These are phyloP conservation scores for Aquanectria penicillioides DNA, from an alignment of 2,329 filamentous ascomycete genomes.

Conservation along the genomic window DNA sequence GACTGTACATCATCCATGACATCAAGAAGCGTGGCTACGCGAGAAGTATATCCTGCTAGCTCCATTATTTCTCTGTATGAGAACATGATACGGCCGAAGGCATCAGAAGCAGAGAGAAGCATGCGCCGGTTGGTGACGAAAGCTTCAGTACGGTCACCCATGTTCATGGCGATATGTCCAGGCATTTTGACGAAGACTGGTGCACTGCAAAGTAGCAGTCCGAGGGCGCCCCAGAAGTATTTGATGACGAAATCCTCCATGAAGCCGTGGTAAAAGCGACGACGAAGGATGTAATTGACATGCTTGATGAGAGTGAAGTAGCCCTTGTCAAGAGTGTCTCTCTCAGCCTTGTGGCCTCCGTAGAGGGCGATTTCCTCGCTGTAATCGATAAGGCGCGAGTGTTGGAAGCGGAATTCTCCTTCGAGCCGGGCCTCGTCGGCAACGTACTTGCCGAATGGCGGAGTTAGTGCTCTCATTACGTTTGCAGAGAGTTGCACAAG, in stretches of 20 bases:
- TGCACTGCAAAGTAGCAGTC: slow-evolving; percentile 89
- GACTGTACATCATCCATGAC: slow-evolving; percentile 94
- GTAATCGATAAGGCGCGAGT: slow-evolving; percentile 94
- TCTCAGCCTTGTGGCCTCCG: slow-evolving; percentile 90
- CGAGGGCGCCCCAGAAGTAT: slow-evolving; percentile 97
- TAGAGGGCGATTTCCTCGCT: slow-evolving; percentile 95
- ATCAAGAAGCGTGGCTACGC: slow-evolving; percentile 87
- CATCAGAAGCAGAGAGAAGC: slow-evolving; percentile 92
- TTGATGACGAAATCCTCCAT: slow-evolving; percentile 99
- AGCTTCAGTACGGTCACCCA: slow-evolving; percentile 77
- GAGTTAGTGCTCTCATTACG: slow-evolving; percentile 92
- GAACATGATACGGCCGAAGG: slow-evolving; percentile 96
- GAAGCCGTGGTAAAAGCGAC: slow-evolving; percentile 95
- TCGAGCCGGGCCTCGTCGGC: slow-evolving; percentile 94
- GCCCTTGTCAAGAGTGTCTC: slow-evolving; percentile 95
- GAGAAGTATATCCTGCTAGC: slow-evolving; percentile 92
- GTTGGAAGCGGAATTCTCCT: slow-evolving; percentile 95
- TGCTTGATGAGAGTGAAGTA: slow-evolving; percentile 99
- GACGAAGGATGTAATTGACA: slow-evolving; percentile 92
- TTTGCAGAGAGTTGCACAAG: slow-evolving; percentile 93
- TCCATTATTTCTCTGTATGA: slow-evolving; percentile 98
- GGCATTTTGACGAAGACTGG: slow-evolving; percentile 96
- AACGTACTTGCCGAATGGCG: slow-evolving; percentile 96
- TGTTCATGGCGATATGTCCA: slow-evolving; percentile 69
- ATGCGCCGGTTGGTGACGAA: slow-evolving; percentile 96